Evolutionary conservation across 129 eudicot genomes (phyloP).

Genomic region (Tagetes erecta): DNA sequence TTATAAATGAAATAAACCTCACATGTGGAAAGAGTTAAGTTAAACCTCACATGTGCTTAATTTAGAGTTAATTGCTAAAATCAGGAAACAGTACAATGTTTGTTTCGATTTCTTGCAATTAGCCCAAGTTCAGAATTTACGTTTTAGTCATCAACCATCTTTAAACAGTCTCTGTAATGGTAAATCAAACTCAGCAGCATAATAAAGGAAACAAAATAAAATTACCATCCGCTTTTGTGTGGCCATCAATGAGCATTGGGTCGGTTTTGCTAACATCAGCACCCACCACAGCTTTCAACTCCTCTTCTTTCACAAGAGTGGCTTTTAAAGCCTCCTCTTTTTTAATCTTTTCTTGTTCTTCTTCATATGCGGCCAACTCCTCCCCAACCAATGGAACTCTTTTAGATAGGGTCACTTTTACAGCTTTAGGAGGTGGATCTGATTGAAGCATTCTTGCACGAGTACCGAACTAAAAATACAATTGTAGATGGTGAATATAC

Average conservation of each 20-base stretch:
- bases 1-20: neutral
- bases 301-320: constrained; percentile 75
- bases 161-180: neutral
- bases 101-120: neutral
- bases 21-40: neutral
- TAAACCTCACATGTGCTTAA: neutral
- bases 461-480: constrained; percentile 67
- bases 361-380: constrained; percentile 94
- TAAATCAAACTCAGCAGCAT: constrained; percentile 1
- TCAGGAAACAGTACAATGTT: neutral
- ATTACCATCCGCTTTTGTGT: constrained; percentile 62
- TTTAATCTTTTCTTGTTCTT: constrained; percentile 77
- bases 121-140: neutral
- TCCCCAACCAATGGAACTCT: constrained; percentile 95
- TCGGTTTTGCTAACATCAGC: constrained; percentile 54
- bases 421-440: constrained; percentile 99
- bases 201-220: constrained; percentile 10
- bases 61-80: neutral
- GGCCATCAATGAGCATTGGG: constrained; percentile 75
- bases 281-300: constrained; percentile 55
- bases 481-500: neutral
- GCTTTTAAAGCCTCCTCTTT: constrained; percentile 91
- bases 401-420: constrained; percentile 83
- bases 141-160: neutral
- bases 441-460: constrained; percentile 97